Base-by-base conservation (phyloP, 1,284 basidiomycete species). In the Athelia sp. region DNA sequence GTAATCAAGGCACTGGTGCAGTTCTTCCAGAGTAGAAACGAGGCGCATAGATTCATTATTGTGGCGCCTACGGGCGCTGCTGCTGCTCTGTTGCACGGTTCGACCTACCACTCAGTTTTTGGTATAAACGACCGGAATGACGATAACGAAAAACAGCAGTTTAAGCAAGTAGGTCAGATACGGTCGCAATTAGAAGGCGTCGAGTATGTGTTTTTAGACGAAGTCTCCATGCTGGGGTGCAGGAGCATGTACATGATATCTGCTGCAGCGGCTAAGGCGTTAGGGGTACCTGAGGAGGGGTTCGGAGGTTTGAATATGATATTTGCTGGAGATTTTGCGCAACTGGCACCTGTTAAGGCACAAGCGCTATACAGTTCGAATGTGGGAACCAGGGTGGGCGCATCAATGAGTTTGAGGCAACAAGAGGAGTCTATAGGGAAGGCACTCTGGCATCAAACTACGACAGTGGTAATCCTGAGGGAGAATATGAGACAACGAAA, bases 41-140 rank as follows among this genome's bases (percentile, higher is more conserved):
- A 68, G 40, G 31, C 43, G 11, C 55, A 66, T 47, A 26, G 60
- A 23, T 65, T 70, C 36, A 29, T 62, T 0, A 43, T 64, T 10
- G 48, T 70, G 1, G 71, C 69, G 8, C 70, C 68, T 1, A 74
- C 71, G 1, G 69, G 72, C 2, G 56, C 58, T 45, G 66, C 68
- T 9, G 71, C 71, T 14, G 58, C 65, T 0, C 42, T 70, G 0
- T 51, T 74, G 3, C 58, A 56, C n/a, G 70, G 71, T 0, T 64
- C 62, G 0, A 74, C 70, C 1, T 71, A 72, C 47, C 71, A 74
- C 53, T 67, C 58, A 0, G 52, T 60, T 6, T 56, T 72, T 17
- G 62, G 64, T 2, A 59, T 72, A 11, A 52, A 50, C 26, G 43
- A 54, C 29, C 19, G n/a, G 4, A 45, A 45, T 17, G 17, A 43